Evolutionary conservation across 2,329 filamentous ascomycete genomes (phyloP), one percentile per base, ranked within the genome.

Genomic region (Pseudogymnoascus sp.): DNA sequence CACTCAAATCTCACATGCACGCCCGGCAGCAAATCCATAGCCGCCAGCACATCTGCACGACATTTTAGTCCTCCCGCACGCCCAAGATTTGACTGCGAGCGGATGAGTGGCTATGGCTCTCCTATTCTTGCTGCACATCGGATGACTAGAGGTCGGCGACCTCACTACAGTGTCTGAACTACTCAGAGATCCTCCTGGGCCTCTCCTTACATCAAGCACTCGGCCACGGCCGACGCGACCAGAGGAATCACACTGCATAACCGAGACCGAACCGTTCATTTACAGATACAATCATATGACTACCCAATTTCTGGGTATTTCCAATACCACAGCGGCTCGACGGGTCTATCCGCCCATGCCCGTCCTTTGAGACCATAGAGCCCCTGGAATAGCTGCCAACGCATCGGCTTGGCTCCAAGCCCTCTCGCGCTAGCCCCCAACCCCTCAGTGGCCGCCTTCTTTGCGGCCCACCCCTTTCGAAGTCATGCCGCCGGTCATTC

Each of bases 31-130:
- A 56, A 33, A 56, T 33, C 50, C 50, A 56, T 56, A 56, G 28
- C 50, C 38, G 59, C 59, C 59, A 60, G 24, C 24, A 38, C 59
- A 41, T 60, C 59, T 60, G 59, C 59, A 60, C 59, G 35, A 60
- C 59, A 60, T 60, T 60, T 60, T 60, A 60, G 59, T 60, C 31
- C 59, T 41, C 50, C 50, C 50, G 50, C 50, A 33, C 50, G 5
- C 19, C 28, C 50, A 56, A 56, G 50, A 19, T 28, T 56, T 10
- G 50, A 56, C 10, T 33, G 11, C 19, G 50, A 7, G 16, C 28
- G 10, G 50, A 56, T 56, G 50, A 56, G 28, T 56, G 50, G 50
- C 22, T 33, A 22, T 33, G 50, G 28, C n/a, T 56, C n/a, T 56
- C 50, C 50, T 33, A 56, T 56, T 56, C 28, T n/a, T 33, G 50